Conservation (phyloP, 441 rosid species). For the Erodium texanum region DNA sequence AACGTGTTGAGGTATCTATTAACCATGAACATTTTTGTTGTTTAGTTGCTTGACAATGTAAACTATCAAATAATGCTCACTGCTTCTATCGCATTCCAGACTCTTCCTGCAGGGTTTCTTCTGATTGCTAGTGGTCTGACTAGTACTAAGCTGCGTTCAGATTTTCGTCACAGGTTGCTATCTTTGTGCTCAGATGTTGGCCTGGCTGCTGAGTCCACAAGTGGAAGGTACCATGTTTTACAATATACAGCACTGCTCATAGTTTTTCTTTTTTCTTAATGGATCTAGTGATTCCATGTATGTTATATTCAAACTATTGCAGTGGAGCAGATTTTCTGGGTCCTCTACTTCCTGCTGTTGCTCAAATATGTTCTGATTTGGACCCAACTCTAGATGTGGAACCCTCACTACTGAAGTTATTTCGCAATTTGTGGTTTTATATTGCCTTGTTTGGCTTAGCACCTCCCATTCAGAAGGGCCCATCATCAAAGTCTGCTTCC, state of each 20-base stretch:
- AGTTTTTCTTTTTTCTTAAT: slow-evolving; percentile 10
- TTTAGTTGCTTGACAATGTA: slow-evolving; percentile 18
- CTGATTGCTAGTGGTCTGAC: slow-evolving; percentile 76
- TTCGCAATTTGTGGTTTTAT: slow-evolving; percentile 98
- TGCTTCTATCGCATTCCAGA: slow-evolving; percentile 58
- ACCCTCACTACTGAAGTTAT: slow-evolving; percentile 89
- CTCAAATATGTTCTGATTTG: slow-evolving; percentile 95
- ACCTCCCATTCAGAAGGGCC: slow-evolving; percentile 72
- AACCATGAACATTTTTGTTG: slow-evolving; percentile 12
- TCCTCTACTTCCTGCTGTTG: slow-evolving; percentile 94
- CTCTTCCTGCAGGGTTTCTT: slow-evolving; percentile 98
- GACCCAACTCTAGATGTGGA: slow-evolving; percentile 77
- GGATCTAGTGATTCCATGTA: slow-evolving; percentile 14
- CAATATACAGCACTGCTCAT: slow-evolving; percentile 13
- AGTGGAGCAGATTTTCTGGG: slow-evolving; percentile 99
- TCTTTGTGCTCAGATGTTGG: slow-evolving; percentile 98
- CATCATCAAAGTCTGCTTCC: slow-evolving; percentile 61
- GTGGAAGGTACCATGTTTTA: slow-evolving; percentile 58
- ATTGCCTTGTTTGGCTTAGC: slow-evolving; percentile 95
- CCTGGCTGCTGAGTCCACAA: slow-evolving; percentile 89
- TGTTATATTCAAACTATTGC: slow-evolving; percentile 24
- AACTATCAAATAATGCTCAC: slow-evolving; percentile 40
- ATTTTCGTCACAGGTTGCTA: slow-evolving; percentile 87
- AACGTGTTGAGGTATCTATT: slow-evolving; percentile 75
- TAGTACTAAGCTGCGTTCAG: slow-evolving; percentile 68